Base-by-base conservation (phyloP, 108 stramenopile genomes). In the Pseudonitzschia multistriata region DNA sequence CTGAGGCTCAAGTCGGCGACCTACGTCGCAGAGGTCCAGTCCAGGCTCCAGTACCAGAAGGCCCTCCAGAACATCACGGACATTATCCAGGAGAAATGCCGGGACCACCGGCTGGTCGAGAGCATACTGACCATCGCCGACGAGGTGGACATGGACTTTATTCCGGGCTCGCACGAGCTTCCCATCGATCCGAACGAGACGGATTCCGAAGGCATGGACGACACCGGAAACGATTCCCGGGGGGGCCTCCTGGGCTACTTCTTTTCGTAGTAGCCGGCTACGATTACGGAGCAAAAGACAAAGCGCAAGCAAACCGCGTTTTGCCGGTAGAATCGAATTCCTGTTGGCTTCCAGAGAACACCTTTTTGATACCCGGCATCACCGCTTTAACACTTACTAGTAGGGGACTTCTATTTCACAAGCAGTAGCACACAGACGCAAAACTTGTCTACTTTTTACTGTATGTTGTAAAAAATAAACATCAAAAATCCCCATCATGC, bases 11-110 rank as follows among this genome's bases (percentile, higher is more conserved):
- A 85, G 61, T 76, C 85, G 56, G 80, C 81, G 11, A 74, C 81
- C 11, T 90, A 90, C 64, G 45, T 87, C 25, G 79, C 83, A 31
- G 86, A 90, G 74, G 89, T 86, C 15, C 85, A 85, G 54, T 81
- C 83, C 49, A 72, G 85, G n/a, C 60, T 86, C 14, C 53, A 79
- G 27, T 83, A 84, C 52, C 81, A 84, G 64, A 85, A 85, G 42
- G 77, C 77, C 15, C 60, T 86, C 77, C 77, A 63, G 13, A 69
- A 74, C 21, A 81, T 89, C 47, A 83, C 77, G 3, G 83, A 81
- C n/a, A 73, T 77, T 36, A 65, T 89, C 42, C 81, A 86, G 65
- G 83, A 82, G 39, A 57, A 78, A 47, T 86, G 85, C 50, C 56
- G 76, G 14, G 83, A 89, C 47, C 66, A 66, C 45, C 74, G 77